Percentiles rank a stretch among this genome's conserved stretches.
Conservation (phyloP, 1,139 yeast genomes). For the Candida neerlandica region DNA sequence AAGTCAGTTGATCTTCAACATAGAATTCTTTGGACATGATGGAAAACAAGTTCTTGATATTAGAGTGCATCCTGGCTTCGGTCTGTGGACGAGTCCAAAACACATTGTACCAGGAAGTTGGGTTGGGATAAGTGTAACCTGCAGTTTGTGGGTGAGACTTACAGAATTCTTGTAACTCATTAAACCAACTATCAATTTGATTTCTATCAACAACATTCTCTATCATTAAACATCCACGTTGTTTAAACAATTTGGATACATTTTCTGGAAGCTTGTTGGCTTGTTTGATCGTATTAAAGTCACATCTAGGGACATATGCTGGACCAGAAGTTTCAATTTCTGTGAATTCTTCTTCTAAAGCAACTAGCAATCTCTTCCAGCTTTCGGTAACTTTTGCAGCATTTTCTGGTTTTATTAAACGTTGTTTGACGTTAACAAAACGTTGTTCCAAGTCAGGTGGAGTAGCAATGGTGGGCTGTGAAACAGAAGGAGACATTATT, state of each 20-base stretch:
- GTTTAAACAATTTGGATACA: constrained; percentile 15
- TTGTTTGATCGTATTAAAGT: constrained; percentile 20
- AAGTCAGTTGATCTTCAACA: constrained; percentile 24
- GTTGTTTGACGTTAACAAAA: constrained; percentile 18
- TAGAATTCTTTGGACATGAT: constrained; percentile 37
- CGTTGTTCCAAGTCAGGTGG: constrained; percentile 18
- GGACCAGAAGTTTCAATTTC: constrained; percentile 19
- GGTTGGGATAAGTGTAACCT: constrained; percentile 32
- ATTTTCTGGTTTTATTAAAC: constrained; percentile 24
- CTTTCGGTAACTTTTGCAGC: constrained; percentile 22
- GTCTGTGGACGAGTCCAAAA: constrained; percentile 49
- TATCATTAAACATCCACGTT: constrained; percentile 24
- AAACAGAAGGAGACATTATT: constrained; percentile 11
- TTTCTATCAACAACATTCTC: constrained; percentile 21
- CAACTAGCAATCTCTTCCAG: constrained; percentile 25
- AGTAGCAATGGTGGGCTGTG: neutral
- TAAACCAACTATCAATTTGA: constrained; percentile 22
- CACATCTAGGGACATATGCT: constrained; percentile 20
- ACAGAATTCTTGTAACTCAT: constrained; percentile 23
- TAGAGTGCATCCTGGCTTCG: constrained; percentile 45
- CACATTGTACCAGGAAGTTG: constrained; percentile 32
- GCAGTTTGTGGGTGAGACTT: constrained; percentile 31
- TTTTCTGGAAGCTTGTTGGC: constrained; percentile 18
- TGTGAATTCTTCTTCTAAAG: constrained; percentile 19
- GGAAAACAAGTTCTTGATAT: constrained; percentile 29